Conservation (phyloP, 495 filamentous ascomycete genomes). For the Amorphotheca resinae region DNA sequence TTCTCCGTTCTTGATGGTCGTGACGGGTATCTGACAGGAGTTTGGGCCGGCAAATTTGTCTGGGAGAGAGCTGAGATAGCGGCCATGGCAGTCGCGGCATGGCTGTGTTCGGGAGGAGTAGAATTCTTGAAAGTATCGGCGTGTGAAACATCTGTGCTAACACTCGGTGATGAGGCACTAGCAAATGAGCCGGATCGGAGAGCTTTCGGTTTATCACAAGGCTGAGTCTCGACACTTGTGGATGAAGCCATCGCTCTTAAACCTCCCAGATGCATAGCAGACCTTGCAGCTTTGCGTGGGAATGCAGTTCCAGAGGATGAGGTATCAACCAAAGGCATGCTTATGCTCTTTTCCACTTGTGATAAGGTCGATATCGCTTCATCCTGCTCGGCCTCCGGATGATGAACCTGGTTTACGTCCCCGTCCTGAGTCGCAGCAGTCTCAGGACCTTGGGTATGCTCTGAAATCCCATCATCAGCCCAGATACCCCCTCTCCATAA, state of each 20-base stretch:
- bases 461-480: constrained; percentile 40
- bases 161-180: constrained; percentile 46
- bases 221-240: constrained; percentile 28
- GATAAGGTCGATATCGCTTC: constrained; percentile 24
- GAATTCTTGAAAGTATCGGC: constrained; percentile 40
- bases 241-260: constrained; percentile 24
- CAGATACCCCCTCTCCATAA: constrained; percentile 84
- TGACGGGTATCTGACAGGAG: constrained; percentile 38
- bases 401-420: constrained; percentile 35
- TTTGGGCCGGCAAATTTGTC: constrained; percentile 40
- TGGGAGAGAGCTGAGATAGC: constrained; percentile 51
- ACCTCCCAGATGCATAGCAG: constrained; percentile 5
- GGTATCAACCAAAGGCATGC: constrained; percentile 26
- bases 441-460: constrained; percentile 27
- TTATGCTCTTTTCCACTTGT: constrained; percentile 51
- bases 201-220: constrained; percentile 40
- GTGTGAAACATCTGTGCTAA: constrained; percentile 48
- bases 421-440: constrained; percentile 45
- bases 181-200: constrained; percentile 55
- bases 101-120: constrained; percentile 35
- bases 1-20: constrained; percentile 23
- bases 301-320: constrained; percentile 20
- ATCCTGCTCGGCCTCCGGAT: constrained; percentile 25
- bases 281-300: constrained; percentile 18
- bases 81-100: constrained; percentile 51